Conservation (phyloP, 163 green algal genomes). For the Trebouxiophyceae sp. region DNA sequence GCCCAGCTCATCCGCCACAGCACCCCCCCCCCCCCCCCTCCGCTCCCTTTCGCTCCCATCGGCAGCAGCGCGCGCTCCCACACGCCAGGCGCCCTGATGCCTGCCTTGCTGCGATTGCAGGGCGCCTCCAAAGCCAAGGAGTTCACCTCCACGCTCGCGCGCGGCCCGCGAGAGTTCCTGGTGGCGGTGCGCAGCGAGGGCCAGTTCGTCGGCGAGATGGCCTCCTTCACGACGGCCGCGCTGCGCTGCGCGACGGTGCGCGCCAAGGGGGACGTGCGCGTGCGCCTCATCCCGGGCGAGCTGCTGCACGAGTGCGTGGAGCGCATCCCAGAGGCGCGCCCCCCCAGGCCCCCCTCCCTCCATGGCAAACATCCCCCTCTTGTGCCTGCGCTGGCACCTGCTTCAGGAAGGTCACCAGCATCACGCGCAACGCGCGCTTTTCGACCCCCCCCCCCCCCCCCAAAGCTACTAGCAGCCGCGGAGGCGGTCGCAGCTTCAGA, state of each 20-base stretch:
- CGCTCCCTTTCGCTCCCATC: no score
- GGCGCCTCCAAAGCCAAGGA: conserved; percentile 33
- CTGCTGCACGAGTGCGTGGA: conserved; percentile 13
- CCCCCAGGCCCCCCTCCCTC: background rate
- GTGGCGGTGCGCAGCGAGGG: conserved; percentile 44
- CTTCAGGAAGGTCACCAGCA: no score
- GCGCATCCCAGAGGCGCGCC: conserved; percentile 16
- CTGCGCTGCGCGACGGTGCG: conserved; percentile 21
- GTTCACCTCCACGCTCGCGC: conserved; percentile 34
- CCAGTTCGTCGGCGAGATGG: conserved; percentile 70
- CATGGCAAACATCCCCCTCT: background rate
- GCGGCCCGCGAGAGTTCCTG: conserved; percentile 34
- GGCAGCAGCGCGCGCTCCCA: no score
- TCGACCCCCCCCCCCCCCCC: no score
- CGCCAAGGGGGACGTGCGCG: conserved; percentile 15
- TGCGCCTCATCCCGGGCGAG: conserved; percentile 16
- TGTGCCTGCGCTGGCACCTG: no score
- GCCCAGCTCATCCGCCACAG: no score
- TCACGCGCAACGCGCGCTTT: no score
- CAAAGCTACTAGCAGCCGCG: no score
- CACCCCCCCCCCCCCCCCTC: no score
- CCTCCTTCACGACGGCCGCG: conserved; percentile 12
- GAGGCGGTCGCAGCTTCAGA: no score
- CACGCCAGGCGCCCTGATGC: no score
- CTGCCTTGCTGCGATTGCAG: no score